These are phyloP conservation scores for Pascua sp. DNA, from an alignment of 1,284 basidiomycete genomes.

Conservation along the genomic window DNA sequence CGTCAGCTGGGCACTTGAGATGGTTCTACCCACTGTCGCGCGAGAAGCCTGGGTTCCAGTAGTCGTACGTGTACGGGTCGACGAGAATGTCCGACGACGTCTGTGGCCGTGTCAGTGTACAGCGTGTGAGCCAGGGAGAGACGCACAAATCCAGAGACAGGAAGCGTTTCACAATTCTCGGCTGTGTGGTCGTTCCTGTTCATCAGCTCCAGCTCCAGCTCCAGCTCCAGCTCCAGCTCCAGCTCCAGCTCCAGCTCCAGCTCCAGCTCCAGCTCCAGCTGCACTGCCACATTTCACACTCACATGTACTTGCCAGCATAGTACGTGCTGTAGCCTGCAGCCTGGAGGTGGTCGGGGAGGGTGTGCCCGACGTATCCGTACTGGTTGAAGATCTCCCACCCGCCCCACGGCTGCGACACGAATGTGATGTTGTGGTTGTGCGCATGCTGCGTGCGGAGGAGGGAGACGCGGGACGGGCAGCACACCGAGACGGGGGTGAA, in stretches of 20 bases:
- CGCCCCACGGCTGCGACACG: slow-evolving; percentile 30
- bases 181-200: slow-evolving; percentile 30
- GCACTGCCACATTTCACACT: background rate
- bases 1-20: too few relatives aligned
- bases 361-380: slow-evolving; percentile 31
- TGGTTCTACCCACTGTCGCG: slow-evolving; percentile 10
- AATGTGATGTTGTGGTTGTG: slow-evolving; percentile 41
- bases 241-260: too few relatives aligned
- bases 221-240: too few relatives aligned
- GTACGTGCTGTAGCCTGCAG: slow-evolving; percentile 33
- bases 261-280: too few relatives aligned
- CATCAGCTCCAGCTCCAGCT: too few relatives aligned
- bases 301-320: slow-evolving; percentile 41
- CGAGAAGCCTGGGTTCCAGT: slow-evolving; percentile 28
- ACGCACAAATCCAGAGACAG: slow-evolving; percentile 18
- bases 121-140: background rate
- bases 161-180: slow-evolving; percentile 24
- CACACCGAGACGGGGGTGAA: slow-evolving; percentile 33
- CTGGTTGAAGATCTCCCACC: slow-evolving; percentile 35
- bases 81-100: slow-evolving; percentile 33
- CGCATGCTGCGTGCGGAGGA: slow-evolving; percentile 32
- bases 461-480: slow-evolving; percentile 33
- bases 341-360: slow-evolving; percentile 35
- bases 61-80: slow-evolving; percentile 40
- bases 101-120: slow-evolving; percentile 9